Evolutionary conservation across 2,329 filamentous ascomycete species (phyloP), one percentile per base, ranked within the genome.

Genomic region (Fusarium sacchari): DNA sequence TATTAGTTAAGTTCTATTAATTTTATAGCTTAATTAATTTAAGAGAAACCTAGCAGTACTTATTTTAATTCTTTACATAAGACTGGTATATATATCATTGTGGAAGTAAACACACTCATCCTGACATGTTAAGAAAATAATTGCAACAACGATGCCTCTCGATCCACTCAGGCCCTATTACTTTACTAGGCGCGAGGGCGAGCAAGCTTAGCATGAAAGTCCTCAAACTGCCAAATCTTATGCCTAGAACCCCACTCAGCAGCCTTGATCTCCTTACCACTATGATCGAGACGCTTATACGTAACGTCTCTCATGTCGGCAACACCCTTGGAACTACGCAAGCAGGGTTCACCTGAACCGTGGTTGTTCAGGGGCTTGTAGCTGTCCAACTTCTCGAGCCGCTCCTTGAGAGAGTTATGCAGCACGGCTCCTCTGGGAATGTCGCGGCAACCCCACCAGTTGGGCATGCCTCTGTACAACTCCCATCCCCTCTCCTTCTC

Each of bases 301-400:
- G 12, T 57, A 3, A 57, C 39, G 4, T 43, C 28, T 17, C 24
- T 28, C 28, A 40, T 42, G 0, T 9, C 5, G 1, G 14, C 43
- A 11, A 6, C 20, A 3, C n/a, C 40, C 26, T 28, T 20, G 0
- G 22, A 3, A 20, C 14, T 22, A 17, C 39, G 6, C 8, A 64
- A 24, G 20, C 61, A 50, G 12, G 55, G 24, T 3, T 7, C 4
- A 1, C 30, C 28, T 7, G 44, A 36, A 7, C 59, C 63, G 6
- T 66, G 63, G 5, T 66, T 43, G 22, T 66, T 66, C 2, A 13
- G 7, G 0, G 63, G 63, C 1, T 18, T 8, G 18, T 66, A 66
- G 3, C 32, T 8, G 0, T 10, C 4, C 0, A 11, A 22, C 1
- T 20, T 10, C 0, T 42, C 11, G 0, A 64, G 10, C 6, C 60